Evolutionary conservation across 1,284 basidiomycete genomes (phyloP).

Genomic region (Ceratobasidium theobromae): DNA sequence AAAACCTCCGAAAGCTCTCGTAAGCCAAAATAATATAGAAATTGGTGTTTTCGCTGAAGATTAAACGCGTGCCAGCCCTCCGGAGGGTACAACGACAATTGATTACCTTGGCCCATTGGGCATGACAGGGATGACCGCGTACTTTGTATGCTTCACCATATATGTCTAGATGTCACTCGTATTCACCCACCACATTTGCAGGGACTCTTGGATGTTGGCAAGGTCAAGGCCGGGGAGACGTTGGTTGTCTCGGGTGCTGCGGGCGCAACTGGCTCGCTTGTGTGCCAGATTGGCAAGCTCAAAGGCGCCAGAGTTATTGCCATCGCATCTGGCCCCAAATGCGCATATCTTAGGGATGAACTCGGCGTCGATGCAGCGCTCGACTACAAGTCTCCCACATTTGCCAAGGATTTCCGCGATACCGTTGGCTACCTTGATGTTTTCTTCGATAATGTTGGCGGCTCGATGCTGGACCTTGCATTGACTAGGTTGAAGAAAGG

Average conservation of each 20-base stretch:
- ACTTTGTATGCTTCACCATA: conserved; percentile 60
- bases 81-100: conserved; percentile 55
- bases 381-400: conserved; percentile 83
- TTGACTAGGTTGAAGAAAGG: conserved; percentile 48
- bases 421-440: conserved; percentile 69
- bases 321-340: conserved; percentile 79
- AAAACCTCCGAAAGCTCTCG: conserved; percentile 55
- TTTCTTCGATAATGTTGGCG: conserved; percentile 88
- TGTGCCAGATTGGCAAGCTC: conserved; percentile 75
- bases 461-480: conserved; percentile 54
- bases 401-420: conserved; percentile 64
- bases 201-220: conserved; percentile 79
- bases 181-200: conserved; percentile 40
- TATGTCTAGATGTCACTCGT: background rate
- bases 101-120: conserved; percentile 80
- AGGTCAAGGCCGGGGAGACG: conserved; percentile 78
- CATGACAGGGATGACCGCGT: conserved; percentile 73
- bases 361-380: conserved; percentile 80
- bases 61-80: background rate
- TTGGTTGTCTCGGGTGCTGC: conserved; percentile 87
- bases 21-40: conserved; percentile 41
- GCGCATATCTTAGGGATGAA: conserved; percentile 76
- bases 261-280: conserved; percentile 78
- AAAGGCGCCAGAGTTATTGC: conserved; percentile 79
- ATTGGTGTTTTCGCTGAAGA: background rate